A percentile compares a stretch with the other conserved stretches of the same genome.
Evolutionary conservation across 176 grass and related monocot species (phyloP).

Genomic region (Aegilops longissima): DNA sequence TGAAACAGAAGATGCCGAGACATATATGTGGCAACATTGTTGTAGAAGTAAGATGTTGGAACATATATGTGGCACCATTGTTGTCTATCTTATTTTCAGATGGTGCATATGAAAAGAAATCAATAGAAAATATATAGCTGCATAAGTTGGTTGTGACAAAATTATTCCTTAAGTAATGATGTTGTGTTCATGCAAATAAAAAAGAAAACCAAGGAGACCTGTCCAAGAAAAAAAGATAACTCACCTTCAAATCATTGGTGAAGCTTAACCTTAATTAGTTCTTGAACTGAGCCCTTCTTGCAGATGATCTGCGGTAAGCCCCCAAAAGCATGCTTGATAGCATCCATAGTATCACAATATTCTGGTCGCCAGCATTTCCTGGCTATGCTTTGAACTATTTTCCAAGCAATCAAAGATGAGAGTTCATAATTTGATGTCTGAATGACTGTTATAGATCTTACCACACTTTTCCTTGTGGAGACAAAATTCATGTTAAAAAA

Average conservation of each 20-base stretch:
- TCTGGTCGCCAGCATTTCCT: conserved; percentile 66
- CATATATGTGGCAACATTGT: too few species aligned
- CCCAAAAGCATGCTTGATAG: conserved; percentile 67
- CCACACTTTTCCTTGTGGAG: too few species aligned
- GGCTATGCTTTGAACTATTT: neutral
- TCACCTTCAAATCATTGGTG: conserved; percentile 82
- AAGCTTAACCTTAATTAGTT: conserved; percentile 78
- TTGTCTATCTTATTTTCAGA: too few species aligned
- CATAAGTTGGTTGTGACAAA: neutral
- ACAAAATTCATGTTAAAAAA: too few species aligned
- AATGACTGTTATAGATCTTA: too few species aligned
- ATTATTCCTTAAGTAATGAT: neutral
- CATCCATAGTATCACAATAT: conserved; percentile 23
- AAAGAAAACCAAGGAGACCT: neutral
- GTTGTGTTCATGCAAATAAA: neutral
- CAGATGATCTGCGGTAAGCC: conserved; percentile 43
- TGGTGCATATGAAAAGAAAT: too few species aligned
- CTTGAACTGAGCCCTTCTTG: conserved; percentile 62
- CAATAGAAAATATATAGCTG: too few species aligned
- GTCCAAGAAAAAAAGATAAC: conserved; percentile 8
- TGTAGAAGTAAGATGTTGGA: too few species aligned
- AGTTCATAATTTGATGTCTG: too few species aligned
- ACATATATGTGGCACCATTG: too few species aligned
- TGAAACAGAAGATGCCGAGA: too few species aligned
- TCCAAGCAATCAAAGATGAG: too few species aligned